Evolutionary conservation across 2,329 filamentous ascomycete genomes (phyloP).

Genomic region (Diaporthe australafricana): DNA sequence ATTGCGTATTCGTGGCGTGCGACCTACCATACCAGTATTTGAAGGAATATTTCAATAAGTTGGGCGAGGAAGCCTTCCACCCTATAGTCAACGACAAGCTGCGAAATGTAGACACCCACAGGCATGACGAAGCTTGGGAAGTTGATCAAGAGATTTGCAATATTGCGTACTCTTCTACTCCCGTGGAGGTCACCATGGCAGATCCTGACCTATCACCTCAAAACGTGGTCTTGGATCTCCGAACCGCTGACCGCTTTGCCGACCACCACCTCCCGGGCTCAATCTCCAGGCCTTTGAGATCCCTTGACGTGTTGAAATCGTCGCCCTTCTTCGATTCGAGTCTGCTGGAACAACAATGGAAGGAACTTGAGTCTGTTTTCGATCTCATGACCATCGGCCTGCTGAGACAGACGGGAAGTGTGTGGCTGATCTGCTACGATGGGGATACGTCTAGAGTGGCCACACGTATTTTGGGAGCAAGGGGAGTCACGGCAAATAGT

Average conservation of each 20-base stretch:
- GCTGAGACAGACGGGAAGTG: background rate
- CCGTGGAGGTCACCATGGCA: background rate
- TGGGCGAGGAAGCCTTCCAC: background rate
- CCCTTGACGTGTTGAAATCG: background rate
- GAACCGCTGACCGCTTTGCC: background rate
- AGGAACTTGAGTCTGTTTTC: background rate
- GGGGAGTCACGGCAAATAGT: background rate
- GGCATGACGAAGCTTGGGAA: background rate
- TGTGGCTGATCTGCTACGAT: background rate
- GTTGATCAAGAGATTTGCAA: background rate
- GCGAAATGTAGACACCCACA: background rate
- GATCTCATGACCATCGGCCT: background rate
- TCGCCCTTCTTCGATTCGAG: background rate
- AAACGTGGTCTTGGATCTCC: background rate
- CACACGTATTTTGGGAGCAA: background rate
- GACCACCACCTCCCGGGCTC: background rate
- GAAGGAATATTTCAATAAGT: constrained; percentile 2
- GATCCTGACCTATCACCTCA: no score
- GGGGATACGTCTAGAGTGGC: background rate
- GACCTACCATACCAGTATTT: background rate
- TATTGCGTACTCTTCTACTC: background rate
- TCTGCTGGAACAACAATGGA: background rate
- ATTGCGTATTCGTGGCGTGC: constrained; percentile 6
- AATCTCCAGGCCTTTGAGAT: background rate
- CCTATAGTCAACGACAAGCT: background rate